These are phyloP conservation scores for Pisolithus microcarpus DNA, from an alignment of 768 basidiomycete genomes.

Conservation along the genomic window DNA sequence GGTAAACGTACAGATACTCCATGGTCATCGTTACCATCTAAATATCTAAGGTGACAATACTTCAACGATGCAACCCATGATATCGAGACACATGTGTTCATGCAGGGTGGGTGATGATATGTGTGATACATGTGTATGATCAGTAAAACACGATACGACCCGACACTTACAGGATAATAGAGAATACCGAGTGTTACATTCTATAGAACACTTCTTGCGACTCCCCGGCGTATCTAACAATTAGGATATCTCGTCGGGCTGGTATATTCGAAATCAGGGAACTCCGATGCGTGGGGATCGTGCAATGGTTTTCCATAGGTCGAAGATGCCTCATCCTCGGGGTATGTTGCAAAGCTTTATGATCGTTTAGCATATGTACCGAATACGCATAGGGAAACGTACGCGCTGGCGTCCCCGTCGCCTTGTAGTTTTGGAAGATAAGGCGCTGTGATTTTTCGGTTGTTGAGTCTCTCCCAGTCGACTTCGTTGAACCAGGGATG, in stretches of 20 bases:
- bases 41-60: no score
- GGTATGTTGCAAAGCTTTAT: conserved; percentile 67
- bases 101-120: not conserved
- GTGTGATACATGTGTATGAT: not conserved
- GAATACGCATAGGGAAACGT: conserved; percentile 4
- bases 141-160: not conserved
- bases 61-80: not conserved
- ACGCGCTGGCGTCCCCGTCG: conserved; percentile 95
- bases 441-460: conserved; percentile 90
- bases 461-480: conserved; percentile 75
- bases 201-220: no score
- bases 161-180: not conserved
- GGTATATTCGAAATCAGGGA: conserved; percentile 78
- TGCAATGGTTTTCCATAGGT: conserved; percentile 51
- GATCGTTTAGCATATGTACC: conserved; percentile 1
- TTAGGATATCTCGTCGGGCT: conserved; percentile 1
- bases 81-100: not conserved
- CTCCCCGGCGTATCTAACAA: no score
- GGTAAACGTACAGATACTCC: no score
- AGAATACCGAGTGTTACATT: not conserved
- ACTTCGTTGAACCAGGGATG: conserved; percentile 95
- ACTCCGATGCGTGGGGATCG: conserved; percentile 60
- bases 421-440: conserved; percentile 88
- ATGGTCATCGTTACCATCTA: no score
- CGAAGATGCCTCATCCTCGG: conserved; percentile 60